Base-by-base conservation (phyloP, 2,329 filamentous ascomycete genomes). In the Botrytis aclada region DNA sequence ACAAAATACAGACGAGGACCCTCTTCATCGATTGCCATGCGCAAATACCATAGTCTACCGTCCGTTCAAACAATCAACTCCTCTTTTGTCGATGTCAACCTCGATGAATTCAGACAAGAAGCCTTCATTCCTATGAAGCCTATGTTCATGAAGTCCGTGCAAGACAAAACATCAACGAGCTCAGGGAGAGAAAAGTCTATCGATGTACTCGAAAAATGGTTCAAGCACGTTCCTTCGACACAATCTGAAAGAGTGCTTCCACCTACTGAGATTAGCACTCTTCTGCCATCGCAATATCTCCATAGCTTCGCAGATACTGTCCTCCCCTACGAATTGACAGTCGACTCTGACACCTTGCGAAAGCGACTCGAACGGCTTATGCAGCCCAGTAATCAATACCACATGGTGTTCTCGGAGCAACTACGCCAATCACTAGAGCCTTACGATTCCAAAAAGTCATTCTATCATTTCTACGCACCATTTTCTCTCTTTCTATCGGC, bases 191-290 rank as follows among this genome's bases (percentile, higher is more conserved):
- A 80, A 10, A 78, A 80, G 3, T 86, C 86, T 66, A 78, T 91
- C 1, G 88, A 89, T 0, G 89, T 89, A 1, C 81, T 85, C 32
- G 78, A 78, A 6, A 88, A 86, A 75, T 93, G 91, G 91, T 93
- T 93, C 77, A 1, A 25, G 9, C 34, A 51, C n/a, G 25, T n/a
- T 10, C 29, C 25, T 32, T 29, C 56, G 16, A 14, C 32, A 25
- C 34, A 32, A 61, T 39, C 20, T 43, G 60, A n/a, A 66, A 12
- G 37, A 10, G 7, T 3, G 10, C 12, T 29, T 18, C 4, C 29
- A 14, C 39, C 43, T 12, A 18, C 12, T 25, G n/a, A 20, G 22
- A 9, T 51, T 18, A 45, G 29, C 37, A 45, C 54, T 37, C 43
- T 72, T 18, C 29, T 70, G 4, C 72, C 76, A 1, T 70, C 74